These are phyloP conservation scores for Aspergillus vadensis DNA, from an alignment of 2,329 filamentous ascomycete species.

Conservation along the genomic window DNA sequence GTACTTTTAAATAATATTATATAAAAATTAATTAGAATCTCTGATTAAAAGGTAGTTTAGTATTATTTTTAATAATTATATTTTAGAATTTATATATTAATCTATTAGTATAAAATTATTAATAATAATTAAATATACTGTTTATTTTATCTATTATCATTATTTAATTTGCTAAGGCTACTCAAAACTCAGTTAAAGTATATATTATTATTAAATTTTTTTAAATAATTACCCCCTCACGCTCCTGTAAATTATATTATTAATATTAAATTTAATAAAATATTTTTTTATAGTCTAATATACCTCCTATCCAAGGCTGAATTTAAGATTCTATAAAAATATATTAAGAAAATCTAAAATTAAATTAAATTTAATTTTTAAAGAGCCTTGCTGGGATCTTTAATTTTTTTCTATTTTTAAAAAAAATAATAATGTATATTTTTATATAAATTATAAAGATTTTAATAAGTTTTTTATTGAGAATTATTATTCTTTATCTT, in stretches of 20 bases:
- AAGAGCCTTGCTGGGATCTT: neutral
- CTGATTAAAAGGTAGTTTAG: neutral
- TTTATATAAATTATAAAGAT: neutral
- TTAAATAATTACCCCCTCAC: neutral
- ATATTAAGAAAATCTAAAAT: slow-evolving; percentile 5
- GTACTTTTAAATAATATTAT: too few relatives aligned
- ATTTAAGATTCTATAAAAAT: neutral
- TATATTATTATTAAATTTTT: neutral
- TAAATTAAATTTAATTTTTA: neutral
- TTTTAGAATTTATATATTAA: neutral
- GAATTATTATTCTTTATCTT: neutral
- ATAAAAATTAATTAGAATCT: neutral
- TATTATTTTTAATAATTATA: neutral
- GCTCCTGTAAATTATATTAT: neutral
- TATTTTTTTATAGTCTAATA: neutral
- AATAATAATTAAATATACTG: neutral
- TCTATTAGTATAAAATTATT: neutral
- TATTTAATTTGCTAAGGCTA: neutral
- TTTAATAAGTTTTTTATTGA: too few relatives aligned
- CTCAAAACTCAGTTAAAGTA: too few relatives aligned
- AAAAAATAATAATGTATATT: neutral
- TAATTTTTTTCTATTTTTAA: neutral
- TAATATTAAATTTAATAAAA: neutral
- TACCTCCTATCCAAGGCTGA: neutral
- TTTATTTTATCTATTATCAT: neutral